A percentile compares a stretch with the other conserved stretches of the same genome.
These are phyloP conservation scores for Ambrosiella cleistominuta DNA, from an alignment of 2,329 filamentous ascomycete genomes.

Conservation along the genomic window DNA sequence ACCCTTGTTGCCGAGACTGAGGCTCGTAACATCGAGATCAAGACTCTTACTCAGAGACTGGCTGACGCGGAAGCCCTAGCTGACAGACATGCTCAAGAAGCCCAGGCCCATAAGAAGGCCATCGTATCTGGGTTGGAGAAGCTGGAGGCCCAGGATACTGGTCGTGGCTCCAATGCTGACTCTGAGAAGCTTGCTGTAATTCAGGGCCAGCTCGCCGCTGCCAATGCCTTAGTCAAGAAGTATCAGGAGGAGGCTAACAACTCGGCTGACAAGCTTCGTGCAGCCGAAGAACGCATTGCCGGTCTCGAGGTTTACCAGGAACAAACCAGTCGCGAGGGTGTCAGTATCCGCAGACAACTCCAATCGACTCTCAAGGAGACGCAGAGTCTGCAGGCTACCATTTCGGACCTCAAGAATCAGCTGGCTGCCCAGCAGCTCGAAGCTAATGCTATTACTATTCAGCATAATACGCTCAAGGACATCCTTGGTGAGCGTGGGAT, in stretches of 20 bases:
- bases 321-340: constrained; percentile 82
- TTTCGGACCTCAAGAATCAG: constrained; percentile 65
- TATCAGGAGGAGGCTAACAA: constrained; percentile 78
- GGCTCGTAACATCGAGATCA: constrained; percentile 58
- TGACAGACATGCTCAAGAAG: constrained; percentile 74
- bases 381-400: constrained; percentile 63
- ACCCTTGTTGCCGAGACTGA: constrained; percentile 74
- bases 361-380: constrained; percentile 70
- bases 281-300: constrained; percentile 89
- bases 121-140: constrained; percentile 70
- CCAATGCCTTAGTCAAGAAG: constrained; percentile 65
- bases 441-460: constrained; percentile 80
- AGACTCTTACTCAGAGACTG: constrained; percentile 53
- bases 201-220: constrained; percentile 60
- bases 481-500: constrained; percentile 80
- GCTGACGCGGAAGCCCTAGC: constrained; percentile 76
- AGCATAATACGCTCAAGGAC: constrained; percentile 85
- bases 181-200: constrained; percentile 54
- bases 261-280: constrained; percentile 74
- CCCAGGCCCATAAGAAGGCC: constrained; percentile 65
- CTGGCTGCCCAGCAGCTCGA: constrained; percentile 78
- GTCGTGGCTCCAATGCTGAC: constrained; percentile 30
- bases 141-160: constrained; percentile 38
- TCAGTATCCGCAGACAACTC: constrained; percentile 76
- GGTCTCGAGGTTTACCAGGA: constrained; percentile 95